Evolutionary conservation across 2,329 filamentous ascomycete genomes (phyloP).

Genomic region (Niveomyces coronatus): DNA sequence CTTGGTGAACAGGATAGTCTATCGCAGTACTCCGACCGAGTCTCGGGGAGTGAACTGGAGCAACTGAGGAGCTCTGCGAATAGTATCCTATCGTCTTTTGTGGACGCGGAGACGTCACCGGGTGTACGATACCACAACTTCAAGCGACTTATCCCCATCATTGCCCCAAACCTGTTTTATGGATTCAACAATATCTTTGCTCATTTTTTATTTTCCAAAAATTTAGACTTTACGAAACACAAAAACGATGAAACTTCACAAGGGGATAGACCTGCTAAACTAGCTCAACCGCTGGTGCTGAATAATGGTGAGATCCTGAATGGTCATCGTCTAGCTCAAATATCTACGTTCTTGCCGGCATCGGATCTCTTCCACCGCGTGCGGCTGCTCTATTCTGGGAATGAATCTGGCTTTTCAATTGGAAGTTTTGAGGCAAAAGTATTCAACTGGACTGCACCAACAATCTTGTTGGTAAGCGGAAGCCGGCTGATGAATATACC

Average conservation of each 20-base stretch:
- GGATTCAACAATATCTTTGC: slow-evolving; percentile 62
- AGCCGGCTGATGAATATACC: slow-evolving; percentile 43
- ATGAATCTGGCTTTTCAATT: slow-evolving; percentile 64
- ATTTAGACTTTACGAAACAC: slow-evolving; percentile 53
- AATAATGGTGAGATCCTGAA: slow-evolving; percentile 52
- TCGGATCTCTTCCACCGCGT: slow-evolving; percentile 54
- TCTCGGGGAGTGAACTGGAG: slow-evolving; percentile 45
- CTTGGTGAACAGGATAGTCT: slow-evolving; percentile 55
- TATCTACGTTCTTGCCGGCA: slow-evolving; percentile 63
- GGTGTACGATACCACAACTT: slow-evolving; percentile 54
- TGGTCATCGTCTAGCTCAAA: slow-evolving; percentile 53
- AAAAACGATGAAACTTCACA: slow-evolving; percentile 21
- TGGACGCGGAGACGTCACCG: slow-evolving; percentile 52
- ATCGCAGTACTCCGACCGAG: slow-evolving; percentile 46
- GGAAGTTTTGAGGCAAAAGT: slow-evolving; percentile 65
- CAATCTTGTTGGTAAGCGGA: slow-evolving; percentile 60
- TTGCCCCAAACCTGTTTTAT: slow-evolving; percentile 56
- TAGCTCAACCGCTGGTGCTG: slow-evolving; percentile 39
- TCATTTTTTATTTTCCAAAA: slow-evolving; percentile 65
- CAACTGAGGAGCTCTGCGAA: slow-evolving; percentile 52
- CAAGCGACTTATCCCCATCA: slow-evolving; percentile 45
- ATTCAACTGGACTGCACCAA: slow-evolving; percentile 68
- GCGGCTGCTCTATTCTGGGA: slow-evolving; percentile 59
- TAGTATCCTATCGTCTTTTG: slow-evolving; percentile 54
- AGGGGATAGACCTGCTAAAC: slow-evolving; percentile 14